A percentile compares a stretch with the other conserved stretches of the same genome.
phyloP scores from a whole-genome alignment of 2,329 filamentous ascomycete species.

The Zasmidium cellare region DNA sequence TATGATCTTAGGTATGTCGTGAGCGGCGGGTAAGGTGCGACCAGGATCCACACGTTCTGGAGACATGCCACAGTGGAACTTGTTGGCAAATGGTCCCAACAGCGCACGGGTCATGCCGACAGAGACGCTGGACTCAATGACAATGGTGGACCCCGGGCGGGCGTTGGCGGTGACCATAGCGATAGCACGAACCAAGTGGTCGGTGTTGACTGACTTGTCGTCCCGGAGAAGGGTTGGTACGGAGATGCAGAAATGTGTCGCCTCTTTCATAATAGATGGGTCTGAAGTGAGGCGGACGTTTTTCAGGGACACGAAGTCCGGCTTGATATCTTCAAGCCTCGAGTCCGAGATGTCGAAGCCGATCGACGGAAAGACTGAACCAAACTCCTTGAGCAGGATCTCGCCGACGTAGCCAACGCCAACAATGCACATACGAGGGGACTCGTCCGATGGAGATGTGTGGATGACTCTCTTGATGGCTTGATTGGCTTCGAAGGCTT shows the following conservation, averaged over 20 bases:
- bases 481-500: conserved; percentile 5
- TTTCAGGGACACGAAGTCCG: conserved; percentile 26
- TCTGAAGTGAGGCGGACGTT: conserved; percentile 42
- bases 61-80: conserved; percentile 42
- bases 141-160: conserved; percentile 48
- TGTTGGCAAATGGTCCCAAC: conserved; percentile 45
- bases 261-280: conserved; percentile 40
- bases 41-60: conserved; percentile 28
- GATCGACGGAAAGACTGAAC: conserved; percentile 18
- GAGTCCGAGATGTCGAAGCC: conserved; percentile 48
- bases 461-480: conserved; percentile 4
- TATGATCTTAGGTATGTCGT: conserved; percentile 54
- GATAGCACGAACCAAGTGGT: conserved; percentile 49
- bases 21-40: conserved; percentile 18
- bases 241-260: conserved; percentile 56
- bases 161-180: conserved; percentile 44
- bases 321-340: conserved; percentile 39
- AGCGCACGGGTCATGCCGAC: conserved; percentile 57
- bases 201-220: conserved; percentile 51
- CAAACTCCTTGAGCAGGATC: conserved; percentile 22
- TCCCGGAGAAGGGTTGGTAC: conserved; percentile 54
- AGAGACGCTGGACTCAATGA: conserved; percentile 57
- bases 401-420: conserved; percentile 25
- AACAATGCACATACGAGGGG: conserved; percentile 18
- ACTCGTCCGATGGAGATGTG: conserved; percentile 3